Evolutionary conservation across 1,139 yeast genomes (phyloP).

Genomic region (Taphrina sp.): DNA sequence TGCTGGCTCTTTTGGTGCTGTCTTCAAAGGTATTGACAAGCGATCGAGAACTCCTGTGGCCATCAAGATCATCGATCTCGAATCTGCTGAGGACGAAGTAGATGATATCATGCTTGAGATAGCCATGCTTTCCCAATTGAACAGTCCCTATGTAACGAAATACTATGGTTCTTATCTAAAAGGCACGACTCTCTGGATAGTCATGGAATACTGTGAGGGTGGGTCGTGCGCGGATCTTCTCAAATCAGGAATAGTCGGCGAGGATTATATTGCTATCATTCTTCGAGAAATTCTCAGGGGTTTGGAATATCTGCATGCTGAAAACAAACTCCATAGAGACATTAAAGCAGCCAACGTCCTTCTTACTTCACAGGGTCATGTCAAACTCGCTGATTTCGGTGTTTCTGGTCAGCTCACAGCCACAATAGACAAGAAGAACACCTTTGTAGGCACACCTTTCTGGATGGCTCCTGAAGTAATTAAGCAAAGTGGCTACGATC

Average conservation of each 20-base stretch:
- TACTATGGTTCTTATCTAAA: constrained; percentile 63
- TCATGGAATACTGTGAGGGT: constrained; percentile 91
- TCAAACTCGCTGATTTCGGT: constrained; percentile 82
- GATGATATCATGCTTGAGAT: constrained; percentile 70
- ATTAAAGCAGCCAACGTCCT: constrained; percentile 80
- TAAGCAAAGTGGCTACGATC: constrained; percentile 54
- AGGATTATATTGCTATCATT: constrained; percentile 59
- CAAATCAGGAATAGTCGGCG: constrained; percentile 55
- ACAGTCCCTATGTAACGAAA: constrained; percentile 50
- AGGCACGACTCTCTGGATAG: constrained; percentile 74
- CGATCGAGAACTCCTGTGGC: constrained; percentile 56
- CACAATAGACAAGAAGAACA: constrained; percentile 58
- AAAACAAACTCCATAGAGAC: constrained; percentile 77
- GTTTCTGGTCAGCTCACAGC: constrained; percentile 77
- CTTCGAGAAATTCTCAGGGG: constrained; percentile 63
- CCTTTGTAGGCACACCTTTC: constrained; percentile 86
- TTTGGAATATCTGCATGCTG: constrained; percentile 66
- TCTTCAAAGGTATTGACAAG: constrained; percentile 56
- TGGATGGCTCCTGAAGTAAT: constrained; percentile 96
- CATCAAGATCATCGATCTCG: constrained; percentile 73
- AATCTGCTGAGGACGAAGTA: constrained; percentile 70
- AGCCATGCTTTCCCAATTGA: constrained; percentile 62
- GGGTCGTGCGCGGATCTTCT: constrained; percentile 81
- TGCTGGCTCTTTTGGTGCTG: constrained; percentile 84
- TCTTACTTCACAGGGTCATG: constrained; percentile 59